These are phyloP conservation scores for Epichloe bromicola DNA, from an alignment of 2,329 filamentous ascomycete species.

Conservation along the genomic window DNA sequence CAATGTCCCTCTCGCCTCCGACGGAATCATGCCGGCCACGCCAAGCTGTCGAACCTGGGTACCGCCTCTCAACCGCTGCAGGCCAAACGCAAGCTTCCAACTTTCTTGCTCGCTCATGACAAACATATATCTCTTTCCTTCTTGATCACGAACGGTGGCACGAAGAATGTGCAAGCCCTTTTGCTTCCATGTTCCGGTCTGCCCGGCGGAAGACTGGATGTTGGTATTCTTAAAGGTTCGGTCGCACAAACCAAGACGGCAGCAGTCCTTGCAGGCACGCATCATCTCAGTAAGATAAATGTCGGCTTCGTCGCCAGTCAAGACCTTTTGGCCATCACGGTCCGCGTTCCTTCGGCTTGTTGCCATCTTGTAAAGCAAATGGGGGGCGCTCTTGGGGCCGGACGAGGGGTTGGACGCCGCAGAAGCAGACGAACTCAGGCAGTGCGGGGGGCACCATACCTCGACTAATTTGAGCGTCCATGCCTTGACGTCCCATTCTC, in stretches of 20 bases:
- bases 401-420: slow-evolving; percentile 28
- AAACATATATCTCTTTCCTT: slow-evolving; percentile 53
- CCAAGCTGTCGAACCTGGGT: slow-evolving; percentile 47
- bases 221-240: slow-evolving; percentile 31
- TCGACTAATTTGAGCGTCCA: slow-evolving; percentile 93
- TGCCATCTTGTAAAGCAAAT: slow-evolving; percentile 35
- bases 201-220: slow-evolving; percentile 24
- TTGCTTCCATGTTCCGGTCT: slow-evolving; percentile 41
- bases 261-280: slow-evolving; percentile 51
- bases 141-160: slow-evolving; percentile 51
- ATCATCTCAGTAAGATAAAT: slow-evolving; percentile 49
- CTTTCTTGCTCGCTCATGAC: slow-evolving; percentile 50
- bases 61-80: slow-evolving; percentile 47
- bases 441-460: slow-evolving; percentile 65
- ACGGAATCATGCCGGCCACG: slow-evolving; percentile 39
- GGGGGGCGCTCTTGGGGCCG: slow-evolving; percentile 25
- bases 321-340: slow-evolving; percentile 34
- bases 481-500: slow-evolving; percentile 97
- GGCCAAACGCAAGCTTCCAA: slow-evolving; percentile 52
- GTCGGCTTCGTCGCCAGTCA: slow-evolving; percentile 54
- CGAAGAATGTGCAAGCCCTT: slow-evolving; percentile 49
- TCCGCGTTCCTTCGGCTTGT: slow-evolving; percentile 33
- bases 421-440: slow-evolving; percentile 31
- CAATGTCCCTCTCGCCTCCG: slow-evolving; percentile 41
- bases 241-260: slow-evolving; percentile 39